Conservation (phyloP, 2,329 filamentous ascomycete genomes). For the Neonectria hederae region DNA sequence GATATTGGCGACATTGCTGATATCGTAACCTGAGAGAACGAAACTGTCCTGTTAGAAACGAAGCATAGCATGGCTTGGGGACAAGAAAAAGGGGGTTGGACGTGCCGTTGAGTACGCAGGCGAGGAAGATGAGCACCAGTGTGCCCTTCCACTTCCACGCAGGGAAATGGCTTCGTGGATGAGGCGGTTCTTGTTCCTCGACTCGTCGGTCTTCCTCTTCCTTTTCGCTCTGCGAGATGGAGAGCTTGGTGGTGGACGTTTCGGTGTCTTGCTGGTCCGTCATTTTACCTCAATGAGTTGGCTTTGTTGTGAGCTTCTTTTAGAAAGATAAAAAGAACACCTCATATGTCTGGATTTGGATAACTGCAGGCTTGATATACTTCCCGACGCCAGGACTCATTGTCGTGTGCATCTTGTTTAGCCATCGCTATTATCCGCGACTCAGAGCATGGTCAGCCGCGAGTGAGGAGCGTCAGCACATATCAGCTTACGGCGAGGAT, state of each 20-base stretch:
- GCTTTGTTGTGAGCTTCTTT: background rate
- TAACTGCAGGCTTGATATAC: background rate
- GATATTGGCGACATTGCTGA: constrained; percentile 61
- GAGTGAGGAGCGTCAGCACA: constrained; percentile 1
- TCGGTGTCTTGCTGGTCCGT: constrained; percentile 16
- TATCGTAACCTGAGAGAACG: constrained; percentile 49
- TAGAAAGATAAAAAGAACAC: background rate
- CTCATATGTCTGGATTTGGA: background rate
- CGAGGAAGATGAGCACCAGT: constrained; percentile 14
- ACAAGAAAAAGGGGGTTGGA: background rate
- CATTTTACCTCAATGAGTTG: background rate
- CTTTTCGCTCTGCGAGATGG: constrained; percentile 17
- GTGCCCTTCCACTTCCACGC: constrained; percentile 23
- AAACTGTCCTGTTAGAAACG: background rate
- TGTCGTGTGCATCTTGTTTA: background rate
- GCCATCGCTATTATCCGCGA: background rate
- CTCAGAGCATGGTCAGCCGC: background rate
- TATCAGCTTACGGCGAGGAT: constrained; percentile 20
- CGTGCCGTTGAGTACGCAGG: constrained; percentile 23
- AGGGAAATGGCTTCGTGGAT: constrained; percentile 17
- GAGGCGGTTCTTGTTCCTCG: constrained; percentile 2
- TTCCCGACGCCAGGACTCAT: background rate
- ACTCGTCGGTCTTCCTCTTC: background rate
- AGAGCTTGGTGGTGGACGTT: constrained; percentile 9
- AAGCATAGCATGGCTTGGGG: background rate